Percentiles rank a stretch among this genome's conserved stretches.
Evolutionary conservation across 495 filamentous ascomycete species (phyloP).

Genomic region (Hamigera avellanea): DNA sequence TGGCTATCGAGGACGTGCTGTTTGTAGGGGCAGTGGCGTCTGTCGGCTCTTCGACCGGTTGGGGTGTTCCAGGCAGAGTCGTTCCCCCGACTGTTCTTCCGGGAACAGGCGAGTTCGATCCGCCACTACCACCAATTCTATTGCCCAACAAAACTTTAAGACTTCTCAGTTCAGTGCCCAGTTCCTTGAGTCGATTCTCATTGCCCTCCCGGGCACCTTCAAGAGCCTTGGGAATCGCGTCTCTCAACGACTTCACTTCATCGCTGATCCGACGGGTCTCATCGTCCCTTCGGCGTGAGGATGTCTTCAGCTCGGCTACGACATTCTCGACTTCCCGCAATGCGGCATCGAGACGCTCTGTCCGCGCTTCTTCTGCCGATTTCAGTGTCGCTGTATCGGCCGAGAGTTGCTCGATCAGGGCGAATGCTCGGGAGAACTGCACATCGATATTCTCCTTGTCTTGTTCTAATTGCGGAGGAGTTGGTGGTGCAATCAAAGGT

Average conservation of each 20-base stretch:
- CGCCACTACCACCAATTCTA: slow-evolving; percentile 47
- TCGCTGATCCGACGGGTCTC: slow-evolving; percentile 77
- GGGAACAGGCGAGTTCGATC: slow-evolving; percentile 21
- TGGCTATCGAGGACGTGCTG: slow-evolving; percentile 18
- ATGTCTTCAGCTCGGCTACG: slow-evolving; percentile 66
- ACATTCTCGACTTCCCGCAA: slow-evolving; percentile 76
- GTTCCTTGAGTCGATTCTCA: slow-evolving; percentile 69
- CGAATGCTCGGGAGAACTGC: slow-evolving; percentile 82
- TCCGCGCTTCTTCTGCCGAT: slow-evolving; percentile 69
- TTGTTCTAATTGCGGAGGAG: slow-evolving; percentile 79
- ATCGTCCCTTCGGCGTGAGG: slow-evolving; percentile 67
- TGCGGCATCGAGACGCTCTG: slow-evolving; percentile 71
- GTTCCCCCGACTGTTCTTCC: slow-evolving; percentile 19
- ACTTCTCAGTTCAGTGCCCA: slow-evolving; percentile 82
- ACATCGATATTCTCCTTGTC: slow-evolving; percentile 89
- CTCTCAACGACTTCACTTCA: slow-evolving; percentile 71
- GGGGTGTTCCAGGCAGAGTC: slow-evolving; percentile 15
- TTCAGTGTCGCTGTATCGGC: slow-evolving; percentile 85
- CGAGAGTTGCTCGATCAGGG: slow-evolving; percentile 79
- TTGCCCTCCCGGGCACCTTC: slow-evolving; percentile 74
- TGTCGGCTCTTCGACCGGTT: slow-evolving; percentile 15
- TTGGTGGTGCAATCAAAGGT: slow-evolving; percentile 86
- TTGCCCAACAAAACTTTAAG: slow-evolving; percentile 80
- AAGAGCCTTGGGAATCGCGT: slow-evolving; percentile 77
- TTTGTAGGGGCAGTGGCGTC: slow-evolving; percentile 21